phyloP scores from a whole-genome alignment of 192 early-diverging fungal genomes.

The Linnemannia hyalina region DNA sequence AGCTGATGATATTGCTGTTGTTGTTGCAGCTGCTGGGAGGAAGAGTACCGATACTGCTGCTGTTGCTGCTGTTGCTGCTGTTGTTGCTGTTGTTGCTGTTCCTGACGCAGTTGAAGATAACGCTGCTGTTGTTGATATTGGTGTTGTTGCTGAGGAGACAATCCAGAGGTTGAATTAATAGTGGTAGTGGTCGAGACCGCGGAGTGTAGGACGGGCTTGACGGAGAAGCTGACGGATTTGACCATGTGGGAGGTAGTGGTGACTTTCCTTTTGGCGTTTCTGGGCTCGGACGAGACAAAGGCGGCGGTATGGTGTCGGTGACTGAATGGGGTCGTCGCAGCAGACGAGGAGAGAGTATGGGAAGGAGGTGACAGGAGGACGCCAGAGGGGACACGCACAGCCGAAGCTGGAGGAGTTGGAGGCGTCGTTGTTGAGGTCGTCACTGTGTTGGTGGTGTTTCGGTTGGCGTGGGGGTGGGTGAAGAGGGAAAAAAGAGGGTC shows the following conservation, averaged over 20 bases:
- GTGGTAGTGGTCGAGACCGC: neutral
- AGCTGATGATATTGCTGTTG: neutral
- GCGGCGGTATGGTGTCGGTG: neutral
- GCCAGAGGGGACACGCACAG: conserved; percentile 9
- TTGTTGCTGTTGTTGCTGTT: neutral
- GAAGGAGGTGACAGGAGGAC: neutral
- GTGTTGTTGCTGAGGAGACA: neutral
- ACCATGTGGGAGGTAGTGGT: neutral
- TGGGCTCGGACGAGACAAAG: neutral
- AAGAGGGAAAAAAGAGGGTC: neutral
- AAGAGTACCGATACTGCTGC: neutral
- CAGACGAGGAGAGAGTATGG: neutral
- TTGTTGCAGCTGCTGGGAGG: neutral
- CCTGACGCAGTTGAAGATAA: neutral
- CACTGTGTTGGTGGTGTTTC: conserved; percentile 9
- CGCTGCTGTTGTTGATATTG: neutral
- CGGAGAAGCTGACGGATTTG: neutral
- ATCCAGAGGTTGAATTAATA: too few relatives aligned
- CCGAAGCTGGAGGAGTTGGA: conserved; percentile 10
- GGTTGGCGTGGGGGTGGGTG: neutral
- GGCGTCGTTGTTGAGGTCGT: conserved; percentile 10
- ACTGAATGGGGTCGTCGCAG: neutral
- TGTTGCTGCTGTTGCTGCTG: neutral
- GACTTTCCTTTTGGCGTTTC: neutral
- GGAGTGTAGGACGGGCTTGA: neutral